Percentiles rank a stretch among this genome's conserved stretches.
These are phyloP conservation scores for Colletotrichum cuscutae DNA, from an alignment of 2,329 filamentous ascomycete genomes.

Conservation along the genomic window DNA sequence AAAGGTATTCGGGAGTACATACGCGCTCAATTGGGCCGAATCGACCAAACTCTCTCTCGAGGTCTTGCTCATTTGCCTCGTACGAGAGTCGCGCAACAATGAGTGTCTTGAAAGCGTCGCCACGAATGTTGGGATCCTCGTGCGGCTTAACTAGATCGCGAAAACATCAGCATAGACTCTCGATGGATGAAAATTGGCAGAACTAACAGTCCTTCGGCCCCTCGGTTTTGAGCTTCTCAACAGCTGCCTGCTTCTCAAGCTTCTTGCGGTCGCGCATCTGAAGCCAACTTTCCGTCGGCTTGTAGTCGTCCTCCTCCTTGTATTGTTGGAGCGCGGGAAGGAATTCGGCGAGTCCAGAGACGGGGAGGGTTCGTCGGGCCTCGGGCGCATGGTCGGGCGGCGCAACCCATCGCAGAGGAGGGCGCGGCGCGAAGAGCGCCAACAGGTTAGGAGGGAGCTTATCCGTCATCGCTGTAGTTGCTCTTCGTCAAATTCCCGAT, in stretches of 20 bases:
- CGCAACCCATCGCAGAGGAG: conserved; percentile 88
- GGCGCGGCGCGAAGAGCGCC: conserved; percentile 93
- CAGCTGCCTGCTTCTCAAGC: conserved; percentile 78
- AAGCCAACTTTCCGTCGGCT: conserved; percentile 92
- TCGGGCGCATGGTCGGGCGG: conserved; percentile 86
- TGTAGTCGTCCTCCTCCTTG: conserved; percentile 79
- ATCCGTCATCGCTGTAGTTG: conserved; percentile 80
- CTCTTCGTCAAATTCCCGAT: conserved; percentile 1
- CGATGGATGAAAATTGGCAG: not conserved
- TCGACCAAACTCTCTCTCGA: conserved; percentile 92
- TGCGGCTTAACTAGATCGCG: conserved; percentile 75
- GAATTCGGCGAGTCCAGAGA: conserved; percentile 80
- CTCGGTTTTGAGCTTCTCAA: conserved; percentile 72
- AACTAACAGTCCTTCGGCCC: conserved; percentile 64
- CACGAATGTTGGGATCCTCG: conserved; percentile 88
- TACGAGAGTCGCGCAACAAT: conserved; percentile 93
- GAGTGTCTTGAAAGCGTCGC: conserved; percentile 94
- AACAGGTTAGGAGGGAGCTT: conserved; percentile 93
- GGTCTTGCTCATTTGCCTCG: conserved; percentile 86
- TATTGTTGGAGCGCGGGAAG: conserved; percentile 80
- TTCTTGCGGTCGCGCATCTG: conserved; percentile 87
- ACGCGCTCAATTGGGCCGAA: conserved; percentile 95
- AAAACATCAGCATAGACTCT: conserved; percentile 36
- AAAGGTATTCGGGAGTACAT: conserved; percentile 45
- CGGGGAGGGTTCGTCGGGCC: conserved; percentile 78